Percentiles rank a stretch among this genome's conserved stretches.
These are phyloP conservation scores for Curvularia hawaiiensis DNA, from an alignment of 2,329 filamentous ascomycete genomes.

Conservation along the genomic window DNA sequence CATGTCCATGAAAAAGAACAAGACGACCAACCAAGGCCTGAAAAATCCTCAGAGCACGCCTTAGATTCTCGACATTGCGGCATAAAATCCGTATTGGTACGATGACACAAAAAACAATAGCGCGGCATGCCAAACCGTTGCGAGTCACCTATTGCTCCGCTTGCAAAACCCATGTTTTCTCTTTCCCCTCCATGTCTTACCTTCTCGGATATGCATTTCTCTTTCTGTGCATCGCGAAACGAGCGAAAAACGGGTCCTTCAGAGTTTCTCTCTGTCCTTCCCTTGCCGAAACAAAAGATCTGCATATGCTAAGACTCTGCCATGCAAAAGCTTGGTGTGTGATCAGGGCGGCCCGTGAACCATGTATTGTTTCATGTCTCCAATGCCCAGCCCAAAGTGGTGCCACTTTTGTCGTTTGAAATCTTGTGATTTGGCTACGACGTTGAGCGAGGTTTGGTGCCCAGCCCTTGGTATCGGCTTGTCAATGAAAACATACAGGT, in stretches of 20 bases:
- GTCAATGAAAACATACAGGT: neutral
- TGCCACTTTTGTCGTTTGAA: neutral
- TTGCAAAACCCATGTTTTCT: neutral
- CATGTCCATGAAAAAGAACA: neutral
- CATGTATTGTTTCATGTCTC: slow-evolving; percentile 1
- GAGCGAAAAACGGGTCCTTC: neutral
- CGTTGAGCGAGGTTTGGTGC: neutral
- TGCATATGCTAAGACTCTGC: slow-evolving; percentile 2
- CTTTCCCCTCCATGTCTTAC: too few species aligned
- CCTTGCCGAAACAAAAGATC: neutral
- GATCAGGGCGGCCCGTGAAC: neutral
- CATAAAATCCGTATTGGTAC: neutral
- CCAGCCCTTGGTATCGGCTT: neutral
- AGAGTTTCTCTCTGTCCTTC: too few species aligned
- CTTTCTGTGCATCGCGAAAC: neutral
- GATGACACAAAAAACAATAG: neutral
- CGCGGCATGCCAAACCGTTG: neutral
- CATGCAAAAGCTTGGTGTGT: slow-evolving; percentile 6
- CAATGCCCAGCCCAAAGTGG: neutral
- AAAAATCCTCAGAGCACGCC: neutral
- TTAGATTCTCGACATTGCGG: neutral
- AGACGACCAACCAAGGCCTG: neutral
- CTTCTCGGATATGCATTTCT: neutral
- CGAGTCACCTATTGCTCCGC: neutral
- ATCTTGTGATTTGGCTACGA: neutral